A percentile compares a stretch with the other conserved stretches of the same genome.
phyloP scores from a whole-genome alignment of 352 stramenopile species.

The Globisporangium alternatum region DNA sequence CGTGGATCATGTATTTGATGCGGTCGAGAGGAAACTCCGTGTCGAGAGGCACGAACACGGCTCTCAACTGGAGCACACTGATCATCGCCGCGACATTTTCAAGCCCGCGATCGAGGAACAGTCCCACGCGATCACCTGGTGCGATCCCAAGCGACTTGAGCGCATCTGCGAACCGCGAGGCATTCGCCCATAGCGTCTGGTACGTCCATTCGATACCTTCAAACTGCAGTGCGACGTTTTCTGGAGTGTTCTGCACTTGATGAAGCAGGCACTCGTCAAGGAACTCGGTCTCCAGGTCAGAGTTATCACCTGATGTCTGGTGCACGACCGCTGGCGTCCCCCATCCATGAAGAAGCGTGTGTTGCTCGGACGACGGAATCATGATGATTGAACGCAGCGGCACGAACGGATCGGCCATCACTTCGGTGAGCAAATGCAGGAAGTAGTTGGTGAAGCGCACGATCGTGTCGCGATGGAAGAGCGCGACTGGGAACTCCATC shows the following conservation, averaged over 20 bases:
- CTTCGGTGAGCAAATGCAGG: background rate
- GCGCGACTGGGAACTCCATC: conserved; percentile 37
- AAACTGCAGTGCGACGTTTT: background rate
- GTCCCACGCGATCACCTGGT: conserved; percentile 1
- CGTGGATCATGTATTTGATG: background rate
- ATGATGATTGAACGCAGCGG: background rate
- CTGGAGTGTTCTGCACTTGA: background rate
- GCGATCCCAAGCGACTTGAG: background rate
- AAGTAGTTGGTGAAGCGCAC: background rate
- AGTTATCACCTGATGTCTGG: background rate
- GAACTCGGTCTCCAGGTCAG: background rate
- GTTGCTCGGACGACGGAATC: background rate
- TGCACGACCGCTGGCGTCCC: background rate
- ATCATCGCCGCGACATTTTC: conserved; percentile 1
- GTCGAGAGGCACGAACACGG: conserved; percentile 2
- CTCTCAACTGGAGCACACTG: background rate
- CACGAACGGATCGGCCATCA: background rate
- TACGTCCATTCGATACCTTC: conserved; percentile 3
- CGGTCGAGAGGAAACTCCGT: background rate
- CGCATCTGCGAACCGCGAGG: background rate
- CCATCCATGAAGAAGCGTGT: background rate
- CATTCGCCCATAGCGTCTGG: background rate
- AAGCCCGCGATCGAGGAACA: background rate
- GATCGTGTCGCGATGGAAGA: conserved; percentile 33
- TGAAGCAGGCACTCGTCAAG: background rate